These are phyloP conservation scores for Mikania micrantha DNA, from an alignment of 129 eudicot genomes.

Conservation along the genomic window DNA sequence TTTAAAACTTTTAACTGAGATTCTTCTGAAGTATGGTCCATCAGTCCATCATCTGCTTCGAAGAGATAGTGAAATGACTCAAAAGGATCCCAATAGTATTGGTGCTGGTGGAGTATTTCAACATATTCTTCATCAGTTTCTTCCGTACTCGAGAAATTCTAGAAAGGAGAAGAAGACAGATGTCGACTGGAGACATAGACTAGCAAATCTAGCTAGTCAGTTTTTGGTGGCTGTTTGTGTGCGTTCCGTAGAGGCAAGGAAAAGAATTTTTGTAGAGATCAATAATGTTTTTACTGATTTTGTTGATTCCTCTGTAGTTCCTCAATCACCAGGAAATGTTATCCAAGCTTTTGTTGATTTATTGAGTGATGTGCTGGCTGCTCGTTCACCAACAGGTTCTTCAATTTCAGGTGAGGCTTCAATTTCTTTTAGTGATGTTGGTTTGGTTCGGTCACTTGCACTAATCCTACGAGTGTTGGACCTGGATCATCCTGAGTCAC, in stretches of 20 bases:
- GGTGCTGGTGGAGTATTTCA: slow-evolving; percentile 66
- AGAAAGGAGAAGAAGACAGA: slow-evolving; percentile 65
- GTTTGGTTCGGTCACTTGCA: slow-evolving; percentile 67
- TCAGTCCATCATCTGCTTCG: slow-evolving; percentile 78
- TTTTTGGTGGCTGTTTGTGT: slow-evolving; percentile 87
- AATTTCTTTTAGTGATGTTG: slow-evolving; percentile 80
- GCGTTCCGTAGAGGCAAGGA: slow-evolving; percentile 91
- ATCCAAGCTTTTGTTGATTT: slow-evolving; percentile 66
- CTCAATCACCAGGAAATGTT: slow-evolving; percentile 58
- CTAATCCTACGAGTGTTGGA: slow-evolving; percentile 61
- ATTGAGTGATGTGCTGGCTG: slow-evolving; percentile 76
- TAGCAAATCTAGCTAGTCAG: slow-evolving; percentile 74
- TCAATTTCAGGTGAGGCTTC: slow-evolving; percentile 82
- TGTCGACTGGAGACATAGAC: slow-evolving; percentile 84
- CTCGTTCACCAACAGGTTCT: slow-evolving; percentile 84
- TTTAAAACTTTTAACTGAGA: slow-evolving; percentile 78
- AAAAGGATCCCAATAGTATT: slow-evolving; percentile 26
- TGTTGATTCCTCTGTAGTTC: slow-evolving; percentile 54
- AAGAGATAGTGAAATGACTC: slow-evolving; percentile 67
- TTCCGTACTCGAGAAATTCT: slow-evolving; percentile 48
- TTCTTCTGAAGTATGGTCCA: slow-evolving; percentile 74
- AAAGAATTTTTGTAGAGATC: slow-evolving; percentile 65
- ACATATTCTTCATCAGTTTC: slow-evolving; percentile 74
- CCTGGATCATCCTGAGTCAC: slow-evolving; percentile 75
- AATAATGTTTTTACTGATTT: slow-evolving; percentile 52